Evolutionary conservation across 768 basidiomycete species (phyloP), one percentile per base, ranked within the genome.

Genomic region (Chalciporus piperatus): DNA sequence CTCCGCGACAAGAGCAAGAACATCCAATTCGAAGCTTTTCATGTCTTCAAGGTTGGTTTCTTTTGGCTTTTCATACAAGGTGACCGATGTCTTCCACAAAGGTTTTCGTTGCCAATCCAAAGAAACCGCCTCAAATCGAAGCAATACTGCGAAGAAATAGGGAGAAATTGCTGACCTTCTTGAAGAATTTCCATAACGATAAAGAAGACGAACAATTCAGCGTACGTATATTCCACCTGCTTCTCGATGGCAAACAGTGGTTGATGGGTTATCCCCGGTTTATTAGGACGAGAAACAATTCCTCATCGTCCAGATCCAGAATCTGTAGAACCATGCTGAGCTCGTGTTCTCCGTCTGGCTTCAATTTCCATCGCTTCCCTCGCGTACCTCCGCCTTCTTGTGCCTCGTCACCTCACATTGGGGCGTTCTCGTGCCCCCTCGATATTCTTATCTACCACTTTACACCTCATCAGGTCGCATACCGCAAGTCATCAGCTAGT

Each of bases 51-150:
- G 83, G 96, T 93, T 48, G n/a, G 80, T 63, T 19, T 3, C 14
- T 25, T 25, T 19, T 22, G 14, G 17, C 28, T 22, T 10, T 28
- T 5, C 23, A 11, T 37, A 12, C 30, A 4, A 12, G 16, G 12
- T 12, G 25, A 32, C 14, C 3, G 12, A 47, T 42, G 8, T 28
- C 39, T 22, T 35, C 38, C 17, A 17, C 41, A 13, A 55, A 89
- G 92, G 92, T 99, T 13, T 99, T 99, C 62, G 97, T 99, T 37
- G 97, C 97, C 33, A 99, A 99, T 67, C 97, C 97, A 25, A 97
- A 97, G 84, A 99, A 99, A 67, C 96, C 97, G 6, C 85, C 91
- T 37, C 89, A 95, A 65, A 97, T 99, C 54, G 94, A 95, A 62
- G 73, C 71, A 35, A 99, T 99, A 54, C 77, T 99, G 12, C 76